Evolutionary conservation across 495 filamentous ascomycete species (phyloP), one percentile per base, ranked within the genome.

Genomic region (Talaromyces wortmannii): DNA sequence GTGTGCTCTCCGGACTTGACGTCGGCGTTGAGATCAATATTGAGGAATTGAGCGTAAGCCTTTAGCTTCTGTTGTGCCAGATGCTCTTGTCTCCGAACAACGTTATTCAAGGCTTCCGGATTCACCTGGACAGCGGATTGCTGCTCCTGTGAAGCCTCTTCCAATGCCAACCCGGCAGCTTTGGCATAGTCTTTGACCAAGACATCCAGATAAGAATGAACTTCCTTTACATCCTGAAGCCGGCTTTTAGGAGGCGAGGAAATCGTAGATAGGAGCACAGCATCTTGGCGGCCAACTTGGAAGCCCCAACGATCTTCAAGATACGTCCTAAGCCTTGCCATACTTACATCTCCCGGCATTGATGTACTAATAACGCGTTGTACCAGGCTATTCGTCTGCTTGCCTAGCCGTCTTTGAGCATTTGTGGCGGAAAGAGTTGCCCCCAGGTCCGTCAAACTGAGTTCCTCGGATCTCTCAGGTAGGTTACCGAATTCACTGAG

Each of bases 301-400:
- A 98, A 73, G 33, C 94, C 95, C 91, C 91, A 98, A 65, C 90
- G 79, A 6, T 90, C 91, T 73, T 95, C 91, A 29, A 98, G 69
- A 62, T 97, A 94, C 73, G 97, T 97, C 49, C 92, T 81, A 12
- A 94, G 89, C 2, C 85, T 78, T 60, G 92, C 96, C 66, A 97
- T 97, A 67, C 97, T 98, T 80, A 97, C 97, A 48, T 94, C 95
- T 63, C 91, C 95, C 31, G 94, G 95, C 94, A 98, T 97, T 70
- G 97, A 97, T 3, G 94, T 95, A 78, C 8, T 10, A 31, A 98
- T 91, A 65, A 97, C 77, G 56, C 91, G 84, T 31, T 94, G 91
- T 64, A 97, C 86, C 52, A 97, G 83, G 5, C 92, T 95, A 31
- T 89, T 89, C 0, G 92, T 91, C 55, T 97, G 94, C 74, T 98